These are phyloP conservation scores for Thraustochytrium sp. DNA, from an alignment of 352 stramenopile genomes.

Conservation along the genomic window DNA sequence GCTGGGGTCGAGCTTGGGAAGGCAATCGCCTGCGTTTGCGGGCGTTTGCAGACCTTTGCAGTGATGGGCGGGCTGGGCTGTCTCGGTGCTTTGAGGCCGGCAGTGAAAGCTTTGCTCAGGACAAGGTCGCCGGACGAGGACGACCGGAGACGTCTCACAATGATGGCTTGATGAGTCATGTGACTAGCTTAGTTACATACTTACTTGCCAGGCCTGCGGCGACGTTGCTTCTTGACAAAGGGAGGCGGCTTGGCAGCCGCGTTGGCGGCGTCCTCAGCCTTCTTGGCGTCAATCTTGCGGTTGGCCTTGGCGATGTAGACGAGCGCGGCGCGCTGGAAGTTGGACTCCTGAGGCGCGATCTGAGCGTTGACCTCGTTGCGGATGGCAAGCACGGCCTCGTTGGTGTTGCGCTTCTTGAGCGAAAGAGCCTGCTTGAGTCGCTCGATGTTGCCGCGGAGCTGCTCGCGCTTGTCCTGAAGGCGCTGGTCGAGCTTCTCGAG, in stretches of 20 bases:
- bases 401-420: neutral
- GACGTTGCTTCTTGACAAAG: conserved; percentile 9
- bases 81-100: too few species aligned
- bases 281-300: conserved; percentile 79
- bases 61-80: too few species aligned
- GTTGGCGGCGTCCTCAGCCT: conserved; percentile 49
- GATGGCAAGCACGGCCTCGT: conserved; percentile 45
- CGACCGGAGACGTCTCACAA: too few species aligned
- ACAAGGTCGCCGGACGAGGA: too few species aligned
- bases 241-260: neutral
- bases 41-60: too few species aligned
- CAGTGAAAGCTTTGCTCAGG: too few species aligned
- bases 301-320: conserved; percentile 75
- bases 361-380: conserved; percentile 68
- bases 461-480: conserved; percentile 2
- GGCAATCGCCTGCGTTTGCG: too few species aligned
- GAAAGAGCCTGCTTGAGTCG: conserved; percentile 9
- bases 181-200: too few species aligned
- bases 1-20: too few species aligned
- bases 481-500: conserved; percentile 52
- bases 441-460: neutral
- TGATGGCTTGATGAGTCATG: too few species aligned
- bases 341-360: conserved; percentile 64
- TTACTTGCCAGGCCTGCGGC: too few species aligned
- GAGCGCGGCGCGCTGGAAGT: conserved; percentile 67